These are phyloP conservation scores for Trametes villosa DNA, from an alignment of 768 basidiomycete species.

Conservation along the genomic window DNA sequence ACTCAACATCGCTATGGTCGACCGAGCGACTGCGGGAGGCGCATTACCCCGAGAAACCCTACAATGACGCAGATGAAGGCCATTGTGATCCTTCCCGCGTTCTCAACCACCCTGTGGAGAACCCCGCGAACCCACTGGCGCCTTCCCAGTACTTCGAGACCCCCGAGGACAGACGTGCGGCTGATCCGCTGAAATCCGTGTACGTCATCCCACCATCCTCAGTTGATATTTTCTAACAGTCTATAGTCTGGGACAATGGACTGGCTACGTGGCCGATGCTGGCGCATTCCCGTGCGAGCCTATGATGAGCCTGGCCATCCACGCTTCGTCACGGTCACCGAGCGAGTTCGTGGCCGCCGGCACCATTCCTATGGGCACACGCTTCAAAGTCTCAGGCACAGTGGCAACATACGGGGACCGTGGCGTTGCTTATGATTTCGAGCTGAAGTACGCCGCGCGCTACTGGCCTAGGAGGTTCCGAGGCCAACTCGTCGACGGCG, in stretches of 20 bases:
- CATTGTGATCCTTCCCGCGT: slow-evolving; percentile 20
- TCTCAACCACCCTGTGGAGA: slow-evolving; percentile 30
- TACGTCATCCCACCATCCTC: background rate
- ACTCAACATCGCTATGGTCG: slow-evolving; percentile 10
- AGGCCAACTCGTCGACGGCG: slow-evolving; percentile 27
- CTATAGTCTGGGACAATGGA: slow-evolving; percentile 30
- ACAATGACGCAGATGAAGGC: slow-evolving; percentile 29
- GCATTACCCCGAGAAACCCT: slow-evolving; percentile 22
- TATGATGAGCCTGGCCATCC: slow-evolving; percentile 18
- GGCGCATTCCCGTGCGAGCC: slow-evolving; percentile 11
- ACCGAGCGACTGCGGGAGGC: slow-evolving; percentile 17
- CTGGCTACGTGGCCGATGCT: slow-evolving; percentile 26
- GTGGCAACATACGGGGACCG: background rate
- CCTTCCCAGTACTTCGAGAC: background rate
- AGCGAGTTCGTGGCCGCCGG: slow-evolving; percentile 22
- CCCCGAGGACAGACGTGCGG: background rate
- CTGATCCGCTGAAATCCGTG: background rate
- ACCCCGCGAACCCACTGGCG: background rate
- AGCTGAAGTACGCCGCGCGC: slow-evolving; percentile 29
- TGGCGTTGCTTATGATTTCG: slow-evolving; percentile 21
- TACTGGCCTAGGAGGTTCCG: slow-evolving; percentile 30
- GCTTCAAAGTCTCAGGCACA: slow-evolving; percentile 24
- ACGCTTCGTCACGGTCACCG: background rate
- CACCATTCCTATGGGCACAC: slow-evolving; percentile 15
- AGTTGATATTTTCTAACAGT: background rate